Percentiles rank a stretch among this genome's conserved stretches.
phyloP scores from a whole-genome alignment of 768 basidiomycete species.

The Chalciporus sphaerocephalus region DNA sequence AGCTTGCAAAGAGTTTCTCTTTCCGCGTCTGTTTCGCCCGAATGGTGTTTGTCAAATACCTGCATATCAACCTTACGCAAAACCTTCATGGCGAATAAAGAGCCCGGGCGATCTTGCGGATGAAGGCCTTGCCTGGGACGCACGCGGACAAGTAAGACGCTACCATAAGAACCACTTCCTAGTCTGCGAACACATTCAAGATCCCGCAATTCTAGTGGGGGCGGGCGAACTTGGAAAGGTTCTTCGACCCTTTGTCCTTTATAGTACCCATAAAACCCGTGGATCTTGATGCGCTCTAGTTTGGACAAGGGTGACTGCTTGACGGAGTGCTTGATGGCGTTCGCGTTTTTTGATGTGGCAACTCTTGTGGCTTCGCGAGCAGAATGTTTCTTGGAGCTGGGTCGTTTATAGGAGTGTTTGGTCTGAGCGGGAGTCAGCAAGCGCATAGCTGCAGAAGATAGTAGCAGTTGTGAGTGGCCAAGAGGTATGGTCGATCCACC shows the following conservation, averaged over 20 bases:
- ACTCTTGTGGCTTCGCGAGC: constrained; percentile 9
- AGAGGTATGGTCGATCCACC: not conserved
- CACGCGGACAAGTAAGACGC: constrained; percentile 39
- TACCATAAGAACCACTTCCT: constrained; percentile 40
- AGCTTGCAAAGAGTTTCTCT: constrained; percentile 37
- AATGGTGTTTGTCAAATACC: constrained; percentile 24
- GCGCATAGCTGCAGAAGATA: constrained; percentile 13
- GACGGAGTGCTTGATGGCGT: constrained; percentile 5
- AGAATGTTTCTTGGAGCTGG: constrained; percentile 9
- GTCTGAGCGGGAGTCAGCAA: constrained; percentile 5
- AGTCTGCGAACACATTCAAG: constrained; percentile 41
- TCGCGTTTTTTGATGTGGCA: constrained; percentile 4
- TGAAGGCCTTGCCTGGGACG: constrained; percentile 28
- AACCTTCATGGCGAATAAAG: constrained; percentile 47
- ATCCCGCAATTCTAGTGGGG: constrained; percentile 34
- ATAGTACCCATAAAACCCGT: constrained; percentile 7
- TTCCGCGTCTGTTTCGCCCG: constrained; percentile 38
- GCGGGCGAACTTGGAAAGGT: constrained; percentile 36
- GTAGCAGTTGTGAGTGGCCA: not conserved
- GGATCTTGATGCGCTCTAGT: constrained; percentile 7
- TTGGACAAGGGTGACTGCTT: constrained; percentile 4
- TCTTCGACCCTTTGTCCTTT: constrained; percentile 16
- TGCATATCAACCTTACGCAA: constrained; percentile 35
- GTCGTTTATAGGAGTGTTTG: constrained; percentile 5
- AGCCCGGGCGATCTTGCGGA: constrained; percentile 32